Percentiles rank a stretch among this genome's conserved stretches.
These are phyloP conservation scores for Ogataea populi-albae DNA, from an alignment of 805 yeast species.

Conservation along the genomic window DNA sequence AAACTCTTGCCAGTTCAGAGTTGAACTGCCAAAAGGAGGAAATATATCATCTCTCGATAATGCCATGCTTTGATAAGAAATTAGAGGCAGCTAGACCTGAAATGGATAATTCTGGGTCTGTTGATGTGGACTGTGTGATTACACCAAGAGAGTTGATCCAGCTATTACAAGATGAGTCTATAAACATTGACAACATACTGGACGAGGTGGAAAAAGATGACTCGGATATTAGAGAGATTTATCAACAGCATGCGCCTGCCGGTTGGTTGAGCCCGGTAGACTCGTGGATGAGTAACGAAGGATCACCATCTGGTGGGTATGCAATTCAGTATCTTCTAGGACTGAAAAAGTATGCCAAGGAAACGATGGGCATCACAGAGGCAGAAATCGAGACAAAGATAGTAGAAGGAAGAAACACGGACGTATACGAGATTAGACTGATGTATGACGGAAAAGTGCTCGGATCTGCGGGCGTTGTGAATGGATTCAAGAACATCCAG, in stretches of 20 bases:
- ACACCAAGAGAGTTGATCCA: constrained; percentile 86
- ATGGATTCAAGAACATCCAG: constrained; percentile 93
- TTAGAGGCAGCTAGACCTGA: constrained; percentile 90
- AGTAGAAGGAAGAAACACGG: constrained; percentile 70
- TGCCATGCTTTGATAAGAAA: constrained; percentile 98
- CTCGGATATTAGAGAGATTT: constrained; percentile 15
- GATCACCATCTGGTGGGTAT: constrained; percentile 89
- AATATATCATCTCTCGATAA: constrained; percentile 78
- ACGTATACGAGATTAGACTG: constrained; percentile 67
- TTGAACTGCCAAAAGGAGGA: constrained; percentile 26
- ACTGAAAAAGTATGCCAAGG: constrained; percentile 26
- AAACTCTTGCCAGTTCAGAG: constrained; percentile 44
- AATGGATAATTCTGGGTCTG: constrained; percentile 32
- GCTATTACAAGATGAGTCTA: constrained; percentile 54
- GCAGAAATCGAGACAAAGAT: constrained; percentile 31
- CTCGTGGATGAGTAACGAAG: constrained; percentile 73
- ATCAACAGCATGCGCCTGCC: constrained; percentile 45
- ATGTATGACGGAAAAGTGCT: constrained; percentile 39
- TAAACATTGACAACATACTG: constrained; percentile 34
- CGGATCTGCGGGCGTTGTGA: constrained; percentile 63
- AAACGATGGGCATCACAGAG: constrained; percentile 18
- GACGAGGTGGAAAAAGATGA: constrained; percentile 14
- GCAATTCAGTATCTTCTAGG: constrained; percentile 62
- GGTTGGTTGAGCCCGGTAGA: constrained; percentile 58
- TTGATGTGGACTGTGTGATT: constrained; percentile 90